Base-by-base conservation (phyloP, 108 stramenopile species). In the Fistulifera pelliculosa region DNA sequence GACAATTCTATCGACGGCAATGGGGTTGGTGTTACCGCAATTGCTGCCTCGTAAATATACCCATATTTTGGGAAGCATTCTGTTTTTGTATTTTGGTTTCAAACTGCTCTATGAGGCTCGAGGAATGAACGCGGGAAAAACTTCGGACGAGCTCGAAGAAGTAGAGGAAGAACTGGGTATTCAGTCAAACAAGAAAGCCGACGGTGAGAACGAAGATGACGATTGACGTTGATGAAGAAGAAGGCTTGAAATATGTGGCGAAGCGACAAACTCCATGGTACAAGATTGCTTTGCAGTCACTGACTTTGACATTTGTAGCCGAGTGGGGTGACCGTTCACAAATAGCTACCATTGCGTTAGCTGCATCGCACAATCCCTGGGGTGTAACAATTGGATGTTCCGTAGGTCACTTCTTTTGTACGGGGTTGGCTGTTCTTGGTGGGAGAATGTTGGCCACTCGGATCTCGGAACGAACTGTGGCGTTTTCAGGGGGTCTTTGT, bases 261-360 rank as follows among this genome's bases (percentile, higher is more conserved):
- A 24, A 61, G 58, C 1, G 49, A 49, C 12, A 54, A 21, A 44
- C 58, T 57, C 19, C 60, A n/a, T 82, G 76, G 65, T 58, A 76
- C 27, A 55, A 79, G 39, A 66, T 94, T 14, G 87, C 94, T 38
- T 45, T 90, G 8, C 92, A 94, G 68, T 72, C 95, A 24, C 83
- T 98, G 51, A 93, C 88, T 15, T 54, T 99, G 56, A 98, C 99
- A 2, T 99, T 99, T 59, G 63, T 99, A 62, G 99, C 99, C 7
- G 99, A 99, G 78, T 99, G 99, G 99, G 99, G 99, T 17, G 99
- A 99, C 77, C 92, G 99, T 39, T 93, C 91, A n/a, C 99, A 99
- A 64, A 99, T 99, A 61, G 99, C 99, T 14, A 99, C 99, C 15
- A 98, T 99, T 64, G 97, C 99, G 14, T 65, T 99, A 54, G 94